Base-by-base conservation (phyloP, 202 grass and related monocot species). In the Digitaria exilis region DNA sequence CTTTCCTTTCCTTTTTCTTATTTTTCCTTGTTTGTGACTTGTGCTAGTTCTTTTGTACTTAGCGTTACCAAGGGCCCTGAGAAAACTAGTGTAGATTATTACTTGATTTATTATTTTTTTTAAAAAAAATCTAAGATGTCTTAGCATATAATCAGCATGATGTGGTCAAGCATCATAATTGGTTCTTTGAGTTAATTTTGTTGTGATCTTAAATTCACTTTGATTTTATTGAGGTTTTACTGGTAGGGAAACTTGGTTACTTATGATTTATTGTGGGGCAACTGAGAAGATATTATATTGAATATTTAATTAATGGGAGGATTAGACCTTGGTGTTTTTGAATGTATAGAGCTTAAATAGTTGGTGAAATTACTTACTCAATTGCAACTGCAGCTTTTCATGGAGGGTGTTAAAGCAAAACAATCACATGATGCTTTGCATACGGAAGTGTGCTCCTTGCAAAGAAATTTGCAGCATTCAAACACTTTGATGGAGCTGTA, bases 351-450 rank as follows among this genome's bases (percentile, higher is more conserved):
- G 22, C 48, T 80, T 29, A 54, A 86, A 74, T 59, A 49, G 39
- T 67, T 30, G n/a, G 2, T 81, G n/a, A 67, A 67, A 4, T 64
- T 65, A 29, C 13, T 43, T 75, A 57, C 64, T 70, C 52, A 73
- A 75, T 87, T 83, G 2, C 14, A 43, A 56, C 9, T 85, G 26
- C 82, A 97, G 94, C 80, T 97, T 78, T 90, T 97, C 62, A 90
- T 94, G 80, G 91, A 94, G 35, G 86, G 91, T 56, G 59, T 94
- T 17, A 91, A 82, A 92, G 87, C 91, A 56, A 92, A 80, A 80
- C 89, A 90, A 62, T 52, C 73, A 49, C 89, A 88, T 32, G 83
- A 97, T 82, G 80, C 80, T 44, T 79, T 94, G 62, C 80, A 63
- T 44, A 78, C 72, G 44, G 87, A 97, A 81, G 84, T 92, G 55